Evolutionary conservation across 768 basidiomycete species (phyloP), one percentile per base, ranked within the genome.

Genomic region (Steccherinum ochraceum): DNA sequence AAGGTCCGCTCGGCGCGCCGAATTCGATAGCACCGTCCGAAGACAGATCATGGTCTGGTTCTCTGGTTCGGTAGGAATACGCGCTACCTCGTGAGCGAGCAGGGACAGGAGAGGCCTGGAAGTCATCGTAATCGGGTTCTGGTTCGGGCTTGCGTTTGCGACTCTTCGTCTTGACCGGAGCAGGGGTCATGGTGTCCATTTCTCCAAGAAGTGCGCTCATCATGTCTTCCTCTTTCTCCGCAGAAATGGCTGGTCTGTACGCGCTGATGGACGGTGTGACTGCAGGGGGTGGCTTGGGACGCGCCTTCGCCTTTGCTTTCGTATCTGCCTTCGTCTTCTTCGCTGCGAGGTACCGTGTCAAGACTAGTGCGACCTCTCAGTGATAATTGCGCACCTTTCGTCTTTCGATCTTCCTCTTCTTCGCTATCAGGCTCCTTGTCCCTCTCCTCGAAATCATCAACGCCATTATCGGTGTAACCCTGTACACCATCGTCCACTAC

Each of bases 381-480:
- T n/a, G n/a, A 1, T 3, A 5, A 47, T 16, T 18, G 21, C 57
- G 12, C 75, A 62, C 67, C 73, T 60, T 69, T 73, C 41, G 41
- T 43, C 53, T 57, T 69, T 24, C 70, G 67, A 3, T 69, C 69
- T 16, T 67, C 71, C 5, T 81, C 83, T 40, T 79, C 79, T 48
- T 81, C 82, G 7, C 83, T 78, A 5, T 77, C 75, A 24, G 76
- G 78, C n/a, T 79, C 76, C 44, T 77, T 73, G 24, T 76, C 73
- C 7, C 72, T 78, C 23, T 76, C 78, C 25, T 78, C 80, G 86
- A 91, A 97, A 61, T 95, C 93, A 52, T 98, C 96, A 83, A 93
- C 85, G 3, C 96, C 96, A 62, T 96, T 91, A 71, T 99, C 96
- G 65, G 86, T 84, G 60, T 99, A 98, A 4, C 92, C 96, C 12